These are phyloP conservation scores for Picocystis sp. DNA, from an alignment of 163 green algal species.

Conservation along the genomic window DNA sequence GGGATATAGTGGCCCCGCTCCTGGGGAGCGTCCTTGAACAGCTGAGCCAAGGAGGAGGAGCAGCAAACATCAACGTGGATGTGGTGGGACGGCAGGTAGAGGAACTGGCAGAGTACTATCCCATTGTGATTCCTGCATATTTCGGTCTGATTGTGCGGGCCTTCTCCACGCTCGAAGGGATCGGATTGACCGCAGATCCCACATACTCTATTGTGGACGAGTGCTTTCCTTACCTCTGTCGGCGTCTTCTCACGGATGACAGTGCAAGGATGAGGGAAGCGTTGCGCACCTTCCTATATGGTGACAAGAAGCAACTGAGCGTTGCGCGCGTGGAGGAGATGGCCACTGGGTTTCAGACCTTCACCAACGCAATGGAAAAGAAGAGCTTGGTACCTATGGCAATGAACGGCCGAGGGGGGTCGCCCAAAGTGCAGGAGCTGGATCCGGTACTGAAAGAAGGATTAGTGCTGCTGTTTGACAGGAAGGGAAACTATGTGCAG, in stretches of 20 bases:
- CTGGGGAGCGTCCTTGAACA: conserved; percentile 40
- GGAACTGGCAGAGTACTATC: conserved; percentile 23
- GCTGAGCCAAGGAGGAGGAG: conserved; percentile 47
- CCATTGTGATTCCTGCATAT: conserved; percentile 44
- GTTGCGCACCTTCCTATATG: conserved; percentile 57
- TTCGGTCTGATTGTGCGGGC: conserved; percentile 81
- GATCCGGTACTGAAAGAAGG: too few relatives aligned
- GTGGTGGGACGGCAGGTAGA: conserved; percentile 40
- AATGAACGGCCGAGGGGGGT: too few relatives aligned
- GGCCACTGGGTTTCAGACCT: conserved; percentile 27
- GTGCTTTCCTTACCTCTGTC: conserved; percentile 71
- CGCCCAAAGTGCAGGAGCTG: too few relatives aligned
- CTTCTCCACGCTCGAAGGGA: conserved; percentile 79
- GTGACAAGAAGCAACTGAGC: conserved; percentile 34
- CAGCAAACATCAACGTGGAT: conserved; percentile 56
- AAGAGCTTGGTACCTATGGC: too few relatives aligned
- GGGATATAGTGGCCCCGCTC: conserved; percentile 17
- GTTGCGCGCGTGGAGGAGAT: conserved; percentile 41
- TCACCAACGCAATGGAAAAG: too few relatives aligned
- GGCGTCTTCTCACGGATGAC: conserved; percentile 32
- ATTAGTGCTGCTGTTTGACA: too few relatives aligned
- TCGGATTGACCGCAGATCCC: conserved; percentile 64
- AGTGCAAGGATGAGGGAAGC: conserved; percentile 33
- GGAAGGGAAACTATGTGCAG: conserved; percentile 26
- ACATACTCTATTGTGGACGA: conserved; percentile 76